These are phyloP conservation scores for Sphaerulina populicola DNA, from an alignment of 2,329 filamentous ascomycete species.

Conservation along the genomic window DNA sequence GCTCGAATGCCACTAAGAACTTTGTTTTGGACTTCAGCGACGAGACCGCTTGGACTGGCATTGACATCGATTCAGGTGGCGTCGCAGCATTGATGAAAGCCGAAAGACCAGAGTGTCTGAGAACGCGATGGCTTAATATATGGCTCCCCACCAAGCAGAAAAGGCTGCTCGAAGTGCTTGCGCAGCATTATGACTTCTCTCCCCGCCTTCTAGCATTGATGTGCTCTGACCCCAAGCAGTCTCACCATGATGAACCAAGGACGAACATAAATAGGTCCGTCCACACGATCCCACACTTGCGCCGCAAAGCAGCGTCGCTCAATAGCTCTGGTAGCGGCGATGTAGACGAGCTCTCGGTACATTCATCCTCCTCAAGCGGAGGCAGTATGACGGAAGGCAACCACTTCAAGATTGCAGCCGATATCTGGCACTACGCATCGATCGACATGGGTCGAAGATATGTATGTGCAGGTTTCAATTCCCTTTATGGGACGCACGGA, in stretches of 20 bases:
- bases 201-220: conserved; percentile 57
- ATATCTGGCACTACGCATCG: conserved; percentile 68
- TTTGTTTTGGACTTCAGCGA: conserved; percentile 60
- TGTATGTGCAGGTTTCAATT: conserved; percentile 67
- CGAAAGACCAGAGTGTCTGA: conserved; percentile 42
- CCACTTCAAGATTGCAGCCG: conserved; percentile 54
- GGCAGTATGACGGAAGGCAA: conserved; percentile 30
- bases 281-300: conserved; percentile 7
- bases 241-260: conserved; percentile 10
- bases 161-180: conserved; percentile 50
- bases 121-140: conserved; percentile 67
- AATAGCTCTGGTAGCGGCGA: conserved; percentile 8
- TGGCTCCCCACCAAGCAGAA: conserved; percentile 58
- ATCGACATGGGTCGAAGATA: conserved; percentile 61
- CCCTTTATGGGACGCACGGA: conserved; percentile 39
- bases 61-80: conserved; percentile 43
- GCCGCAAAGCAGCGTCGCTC: conserved; percentile 4
- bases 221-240: conserved; percentile 46
- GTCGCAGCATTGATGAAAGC: conserved; percentile 36
- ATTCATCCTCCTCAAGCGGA: conserved; percentile 23
- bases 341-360: conserved; percentile 26
- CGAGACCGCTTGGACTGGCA: conserved; percentile 48
- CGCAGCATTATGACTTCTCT: conserved; percentile 59
- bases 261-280: conserved; percentile 11
- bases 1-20: conserved; percentile 42